Evolutionary conservation across 257 asterid species (phyloP).

Genomic region (Misopates orontium): DNA sequence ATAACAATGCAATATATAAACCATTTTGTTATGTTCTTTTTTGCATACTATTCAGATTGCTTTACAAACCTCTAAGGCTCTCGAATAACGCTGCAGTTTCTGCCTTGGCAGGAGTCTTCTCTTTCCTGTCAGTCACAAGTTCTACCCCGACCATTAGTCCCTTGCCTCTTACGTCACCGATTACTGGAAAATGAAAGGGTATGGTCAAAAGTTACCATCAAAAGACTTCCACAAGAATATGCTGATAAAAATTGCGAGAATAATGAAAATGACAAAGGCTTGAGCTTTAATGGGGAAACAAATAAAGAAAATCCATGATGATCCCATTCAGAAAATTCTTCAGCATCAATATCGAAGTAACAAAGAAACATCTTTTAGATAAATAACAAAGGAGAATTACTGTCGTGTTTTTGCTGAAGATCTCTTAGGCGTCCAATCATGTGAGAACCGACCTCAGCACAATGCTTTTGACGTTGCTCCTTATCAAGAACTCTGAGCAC

Average conservation of each 20-base stretch:
- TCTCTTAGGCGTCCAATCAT: slow-evolving; percentile 64
- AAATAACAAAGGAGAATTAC: slow-evolving; percentile 42
- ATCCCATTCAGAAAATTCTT: not conserved
- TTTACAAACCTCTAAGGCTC: slow-evolving; percentile 78
- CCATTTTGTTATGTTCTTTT: not conserved
- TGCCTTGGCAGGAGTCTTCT: slow-evolving; percentile 88
- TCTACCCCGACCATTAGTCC: slow-evolving; percentile 94
- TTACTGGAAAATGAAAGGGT: slow-evolving; percentile 43
- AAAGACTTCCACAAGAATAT: not conserved
- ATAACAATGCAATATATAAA: not conserved
- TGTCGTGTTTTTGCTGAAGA: slow-evolving; percentile 76
- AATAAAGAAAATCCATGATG: not conserved
- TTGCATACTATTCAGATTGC: slow-evolving; percentile 9
- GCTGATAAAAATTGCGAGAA: no score
- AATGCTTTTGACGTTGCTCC: slow-evolving; percentile 84
- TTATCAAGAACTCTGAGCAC: slow-evolving; percentile 83
- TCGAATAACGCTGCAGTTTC: slow-evolving; percentile 85
- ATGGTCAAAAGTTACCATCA: not conserved
- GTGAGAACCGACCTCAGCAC: slow-evolving; percentile 84
- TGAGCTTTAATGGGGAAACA: not conserved
- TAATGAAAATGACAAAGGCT: not conserved
- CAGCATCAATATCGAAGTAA: not conserved
- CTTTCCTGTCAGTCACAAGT: slow-evolving; percentile 72
- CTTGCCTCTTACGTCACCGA: slow-evolving; percentile 94
- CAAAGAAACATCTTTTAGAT: slow-evolving; percentile 4